Percentiles rank a stretch among this genome's conserved stretches.
Conservation (phyloP, 2,329 filamentous ascomycete species). For the Colletotrichum theobromicola region DNA sequence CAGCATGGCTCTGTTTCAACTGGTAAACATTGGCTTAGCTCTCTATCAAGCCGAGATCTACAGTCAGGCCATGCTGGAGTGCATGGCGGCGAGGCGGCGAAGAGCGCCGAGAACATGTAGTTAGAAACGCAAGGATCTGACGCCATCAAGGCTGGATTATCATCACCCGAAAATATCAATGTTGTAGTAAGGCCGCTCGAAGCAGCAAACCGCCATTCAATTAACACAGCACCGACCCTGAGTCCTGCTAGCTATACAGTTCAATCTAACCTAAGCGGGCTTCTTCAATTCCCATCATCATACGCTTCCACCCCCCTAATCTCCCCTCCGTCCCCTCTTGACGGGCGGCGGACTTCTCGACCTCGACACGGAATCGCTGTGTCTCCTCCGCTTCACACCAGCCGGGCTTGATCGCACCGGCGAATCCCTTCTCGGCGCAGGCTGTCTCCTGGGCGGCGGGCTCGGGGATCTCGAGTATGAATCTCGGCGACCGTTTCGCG, state of each 20-base stretch:
- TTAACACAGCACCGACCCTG: background rate
- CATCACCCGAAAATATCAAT: background rate
- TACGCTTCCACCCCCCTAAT: background rate
- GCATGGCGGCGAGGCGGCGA: background rate
- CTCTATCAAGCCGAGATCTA: background rate
- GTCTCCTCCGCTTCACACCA: slow-evolving; percentile 24
- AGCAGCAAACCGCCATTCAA: background rate
- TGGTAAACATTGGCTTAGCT: background rate
- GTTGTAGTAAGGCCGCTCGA: background rate
- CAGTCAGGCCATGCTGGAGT: background rate
- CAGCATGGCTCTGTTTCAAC: no score
- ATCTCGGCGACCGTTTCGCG: slow-evolving; percentile 24
- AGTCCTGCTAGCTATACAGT: background rate
- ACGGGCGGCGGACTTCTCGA: slow-evolving; percentile 26
- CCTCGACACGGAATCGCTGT: slow-evolving; percentile 24
- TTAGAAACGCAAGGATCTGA: background rate
- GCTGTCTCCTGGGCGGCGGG: slow-evolving; percentile 19
- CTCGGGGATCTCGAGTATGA: slow-evolving; percentile 26
- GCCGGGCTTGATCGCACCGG: slow-evolving; percentile 11
- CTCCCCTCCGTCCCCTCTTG: slow-evolving; percentile 29
- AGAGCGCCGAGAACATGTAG: background rate
- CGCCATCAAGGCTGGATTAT: background rate
- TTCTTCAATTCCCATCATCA: background rate
- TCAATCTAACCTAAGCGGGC: background rate
- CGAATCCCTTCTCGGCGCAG: background rate